A percentile compares a stretch with the other conserved stretches of the same genome.
Conservation (phyloP, 305 asterid species). For the Rubia occidens region DNA sequence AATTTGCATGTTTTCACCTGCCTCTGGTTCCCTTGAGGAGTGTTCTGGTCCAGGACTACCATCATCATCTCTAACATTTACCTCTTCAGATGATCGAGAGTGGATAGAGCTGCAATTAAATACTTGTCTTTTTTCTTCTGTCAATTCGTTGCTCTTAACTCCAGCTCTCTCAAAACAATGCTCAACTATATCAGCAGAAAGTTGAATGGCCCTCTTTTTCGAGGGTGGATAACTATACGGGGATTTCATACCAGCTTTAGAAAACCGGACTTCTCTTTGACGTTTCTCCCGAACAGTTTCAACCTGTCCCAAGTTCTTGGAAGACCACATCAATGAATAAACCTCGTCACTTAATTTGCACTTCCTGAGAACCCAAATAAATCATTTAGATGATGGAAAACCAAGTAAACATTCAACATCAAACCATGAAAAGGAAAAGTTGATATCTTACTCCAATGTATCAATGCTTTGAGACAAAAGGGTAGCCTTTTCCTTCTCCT, state of each 20-base stretch:
- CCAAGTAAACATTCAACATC: background rate
- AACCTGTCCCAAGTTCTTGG: constrained; percentile 84
- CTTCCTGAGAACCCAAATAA: constrained; percentile 45
- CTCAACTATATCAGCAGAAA: constrained; percentile 25
- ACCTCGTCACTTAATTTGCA: constrained; percentile 59
- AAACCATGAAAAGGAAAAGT: background rate
- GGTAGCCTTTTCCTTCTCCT: constrained; percentile 67
- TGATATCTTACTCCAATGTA: constrained; percentile 53
- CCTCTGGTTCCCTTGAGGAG: constrained; percentile 22
- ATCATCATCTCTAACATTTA: constrained; percentile 15
- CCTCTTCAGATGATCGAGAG: constrained; percentile 24
- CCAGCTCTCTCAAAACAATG: constrained; percentile 21
- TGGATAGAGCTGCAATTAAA: constrained; percentile 12
- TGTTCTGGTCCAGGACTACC: constrained; percentile 22
- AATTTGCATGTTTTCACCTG: constrained; percentile 22
- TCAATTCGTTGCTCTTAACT: constrained; percentile 17
- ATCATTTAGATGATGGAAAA: constrained; percentile 21
- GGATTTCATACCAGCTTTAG: constrained; percentile 56
- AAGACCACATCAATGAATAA: constrained; percentile 81
- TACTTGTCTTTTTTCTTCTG: constrained; percentile 19
- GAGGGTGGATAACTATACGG: constrained; percentile 35
- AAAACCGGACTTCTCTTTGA: constrained; percentile 57
- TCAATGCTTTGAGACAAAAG: constrained; percentile 60
- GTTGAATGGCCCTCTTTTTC: constrained; percentile 33
- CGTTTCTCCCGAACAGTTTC: constrained; percentile 83